Evolutionary conservation across 805 yeast genomes (phyloP), one percentile per base, ranked within the genome.

Genomic region (Starmerella gropengiesseri): DNA sequence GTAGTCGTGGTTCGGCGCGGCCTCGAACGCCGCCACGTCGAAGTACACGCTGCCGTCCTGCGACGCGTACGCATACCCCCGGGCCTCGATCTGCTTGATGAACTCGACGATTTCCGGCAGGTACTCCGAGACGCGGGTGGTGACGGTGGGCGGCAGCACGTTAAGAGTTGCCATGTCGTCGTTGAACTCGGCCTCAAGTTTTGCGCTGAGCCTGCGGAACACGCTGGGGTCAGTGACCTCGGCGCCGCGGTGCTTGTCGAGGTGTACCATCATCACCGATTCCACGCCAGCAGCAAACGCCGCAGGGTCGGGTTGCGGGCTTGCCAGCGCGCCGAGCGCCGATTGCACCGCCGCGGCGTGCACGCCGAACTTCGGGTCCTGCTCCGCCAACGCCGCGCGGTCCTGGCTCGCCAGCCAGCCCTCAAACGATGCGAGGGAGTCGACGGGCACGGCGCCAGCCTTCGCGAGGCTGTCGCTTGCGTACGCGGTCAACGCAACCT

Each of bases 21-120:
- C 65, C 54, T 91, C 97, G 60, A 89, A 91, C 38, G 75, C 73
- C 7, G 66, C 73, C 11, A 96, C 87, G 63, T 91, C 93, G 60
- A 91, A 91, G 63, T 91, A 91, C n/a, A 91, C 98, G 8, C 94
- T 81, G 0, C 96, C 97, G 57, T 87, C 95, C 5, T 61, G 63
- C 2, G 95, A 77, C 4, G 75, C 65, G 58, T 87, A 87, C 2
- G 89, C 98, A 61, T 70, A 89, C 0, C 95, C 95, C 54, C 81
- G 81, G 3, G 57, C 61, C 32, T 89, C 75, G 57, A 91, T 87
- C 53, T 67, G 69, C 50, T 75, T 71, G 16, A 91, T 94, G 61
- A 77, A 89, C 13, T 64, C 72, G 31, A 89, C 74, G 60, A 91
- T 87, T 57, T 91, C 95, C 2, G 97, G 96, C 33, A 89, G 78